Conservation (phyloP, 352 stramenopile species). For the Phytophthora pluvialis region DNA sequence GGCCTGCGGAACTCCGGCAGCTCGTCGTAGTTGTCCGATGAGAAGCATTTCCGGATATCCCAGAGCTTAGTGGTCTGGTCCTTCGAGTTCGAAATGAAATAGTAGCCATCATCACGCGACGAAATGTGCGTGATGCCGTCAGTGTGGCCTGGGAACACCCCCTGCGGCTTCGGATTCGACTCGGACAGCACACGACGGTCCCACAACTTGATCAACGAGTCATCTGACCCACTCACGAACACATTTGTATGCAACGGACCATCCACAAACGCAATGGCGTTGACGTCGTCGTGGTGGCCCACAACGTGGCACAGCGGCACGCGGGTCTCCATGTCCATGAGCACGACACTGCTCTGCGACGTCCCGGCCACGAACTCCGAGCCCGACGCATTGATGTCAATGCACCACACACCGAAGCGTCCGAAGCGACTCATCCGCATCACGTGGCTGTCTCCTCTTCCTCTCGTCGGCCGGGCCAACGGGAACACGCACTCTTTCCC, state of each 20-base stretch:
- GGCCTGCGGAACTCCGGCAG: constrained; percentile 53
- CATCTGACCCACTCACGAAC: constrained; percentile 87
- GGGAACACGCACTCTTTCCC: constrained; percentile 62
- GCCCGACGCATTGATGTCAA: constrained; percentile 77
- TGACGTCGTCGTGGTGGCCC: constrained; percentile 82
- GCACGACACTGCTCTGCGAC: constrained; percentile 71
- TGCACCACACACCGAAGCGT: constrained; percentile 79
- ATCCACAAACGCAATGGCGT: constrained; percentile 87
- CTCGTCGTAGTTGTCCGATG: constrained; percentile 50
- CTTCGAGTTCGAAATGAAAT: constrained; percentile 90
- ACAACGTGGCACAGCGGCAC: constrained; percentile 72
- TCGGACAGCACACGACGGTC: constrained; percentile 82
- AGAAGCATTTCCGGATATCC: constrained; percentile 84
- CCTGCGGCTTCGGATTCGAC: constrained; percentile 73
- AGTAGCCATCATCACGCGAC: constrained; percentile 85
- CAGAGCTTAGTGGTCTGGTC: constrained; percentile 87
- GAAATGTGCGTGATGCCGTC: constrained; percentile 85
- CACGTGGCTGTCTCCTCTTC: constrained; percentile 17
- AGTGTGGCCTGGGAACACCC: constrained; percentile 84
- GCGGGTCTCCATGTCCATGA: constrained; percentile 84
- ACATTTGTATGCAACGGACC: constrained; percentile 82
- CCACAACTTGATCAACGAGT: constrained; percentile 87
- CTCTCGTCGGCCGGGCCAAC: constrained; percentile 33
- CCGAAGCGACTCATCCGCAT: constrained; percentile 39
- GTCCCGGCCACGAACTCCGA: constrained; percentile 87